Evolutionary conservation across 257 asterid genomes (phyloP), one percentile per base, ranked within the genome.

Genomic region (Agastache rugosa): DNA sequence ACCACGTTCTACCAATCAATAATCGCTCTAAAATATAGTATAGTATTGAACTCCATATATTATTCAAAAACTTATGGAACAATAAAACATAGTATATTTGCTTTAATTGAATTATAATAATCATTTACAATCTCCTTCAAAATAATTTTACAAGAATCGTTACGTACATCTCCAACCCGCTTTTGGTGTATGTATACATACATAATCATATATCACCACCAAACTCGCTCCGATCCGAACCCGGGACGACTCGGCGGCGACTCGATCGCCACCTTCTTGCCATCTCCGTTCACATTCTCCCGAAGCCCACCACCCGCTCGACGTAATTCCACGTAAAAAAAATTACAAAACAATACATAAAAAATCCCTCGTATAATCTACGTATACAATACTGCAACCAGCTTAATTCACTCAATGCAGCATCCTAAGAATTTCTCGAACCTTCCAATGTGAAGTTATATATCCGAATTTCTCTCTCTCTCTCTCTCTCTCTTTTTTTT

Each of bases 231-330:
- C 78, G 70, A 63, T 45, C 31, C 75, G 60, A 82, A 79, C 80
- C 56, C 81, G 86, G 94, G 94, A 88, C 85, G 94, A 88, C 94
- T 82, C 78, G 78, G 89, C 69, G 84, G 87, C 42, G 73, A 80
- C 75, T 15, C 83, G 77, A 71, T 14, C 83, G 77, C 75, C 83
- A 72, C 86, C 84, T 22, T 22, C 75, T 80, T 73, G 92, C 93
- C 93, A 87, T 87, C 87, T 76, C 86, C 79, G 29, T 11, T 51
- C 48, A 44, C 7, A 31, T 62, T 63, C 74, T 35, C 77, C 75
- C 51, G 45, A 41, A 41, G 45, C 23, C 51, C 53, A 42, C 19
- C 56, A 50, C 31, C 31, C 53, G 31, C 23, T 54, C 8, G 15
- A 62, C 15, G 27, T 17, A 12, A 66, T 14, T 71, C 68, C 41